Evolutionary conservation across 495 filamentous ascomycete species (phyloP), one percentile per base, ranked within the genome.

Genomic region (Tetracladium marchalianum): DNA sequence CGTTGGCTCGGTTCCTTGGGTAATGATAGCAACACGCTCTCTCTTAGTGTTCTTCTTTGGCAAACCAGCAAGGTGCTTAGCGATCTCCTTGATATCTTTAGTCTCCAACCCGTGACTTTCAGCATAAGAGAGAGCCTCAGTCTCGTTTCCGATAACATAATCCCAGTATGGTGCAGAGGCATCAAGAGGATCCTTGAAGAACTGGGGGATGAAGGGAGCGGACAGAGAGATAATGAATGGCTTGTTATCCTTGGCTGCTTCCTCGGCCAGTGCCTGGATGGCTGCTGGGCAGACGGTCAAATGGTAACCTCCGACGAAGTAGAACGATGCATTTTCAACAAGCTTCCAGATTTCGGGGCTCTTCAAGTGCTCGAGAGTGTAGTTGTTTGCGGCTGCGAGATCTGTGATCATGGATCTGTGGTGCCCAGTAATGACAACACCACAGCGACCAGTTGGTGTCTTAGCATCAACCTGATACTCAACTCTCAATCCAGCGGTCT

Each of bases 81-180:
- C 88, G 59, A 97, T 94, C 70, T 84, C 86, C 55, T 82, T 75
- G 53, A 96, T 75, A 62, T 92, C 86, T 52, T 80, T 80, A 40
- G 80, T 84, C 56, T 69, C 61, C 34, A 78, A 79, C 46, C 70
- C 71, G 64, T 96, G 88, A 45, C 78, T 80, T 59, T 85, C 78
- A 42, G 93, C 81, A 67, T 89, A 97, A 43, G 85, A 69, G 52
- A 77, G 73, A 31, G 89, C 92, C 69, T 99, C 92, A 24, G 83
- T 84, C 80, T 97, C 93, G 67, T 99, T 99, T 51, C 90, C 92
- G 66, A 97, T 84, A 31, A 95, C 72, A 72, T 90, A 95, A 72
- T 99, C 92, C 72, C 85, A 90, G 78, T 94, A 97, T 16, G 82
- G 84, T 9, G 84, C 73, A 2, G 83, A 82, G 52, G 78, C 76